Evolutionary conservation across 805 yeast species (phyloP), one percentile per base, ranked within the genome.

Genomic region (Metschnikowia kunwiensis): DNA sequence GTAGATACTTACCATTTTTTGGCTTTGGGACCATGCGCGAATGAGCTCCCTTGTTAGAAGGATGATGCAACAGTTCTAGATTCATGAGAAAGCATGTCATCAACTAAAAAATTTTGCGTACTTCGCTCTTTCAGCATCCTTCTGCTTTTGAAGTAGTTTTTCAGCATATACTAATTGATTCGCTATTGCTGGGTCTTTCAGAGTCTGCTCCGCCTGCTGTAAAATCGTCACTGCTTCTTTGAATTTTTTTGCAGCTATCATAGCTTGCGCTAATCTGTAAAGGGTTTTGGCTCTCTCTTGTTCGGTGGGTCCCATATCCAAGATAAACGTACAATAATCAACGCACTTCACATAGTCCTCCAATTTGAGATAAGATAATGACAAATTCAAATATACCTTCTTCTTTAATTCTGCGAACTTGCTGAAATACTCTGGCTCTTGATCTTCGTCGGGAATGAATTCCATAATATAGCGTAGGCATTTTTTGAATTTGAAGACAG

Each of bases 391-490:
- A 46, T 72, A 77, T 6, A 75, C 46, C 65, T 78, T 72, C 57
- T 70, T 73, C 50, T 75, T 75, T 44, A 75, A 53, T 3, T 68
- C 74, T 23, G 62, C 49, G 53, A 79, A 84, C 44, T 74, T 72
- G 4, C 48, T 46, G 46, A 61, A 69, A 58, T 71, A 65, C 14
- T 72, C 75, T 10, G 77, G 72, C 47, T 80, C 82, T 18, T 72
- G 71, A 29, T 80, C 88, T 22, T 61, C 60, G 49, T 83, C 93
- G 0, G 94, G 93, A 11, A 80, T 68, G 46, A 72, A 75, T 57
- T 82, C 91, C 66, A 80, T 78, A 22, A 81, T 73, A 49, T 84
- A 85, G 40, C 87, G 64, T 36, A 82, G 56, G 8, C 86, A 70
- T 54, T 85, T 85, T 25, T 55, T 64, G 55, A 81, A 85, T 55